Base-by-base conservation (phyloP, 1,284 basidiomycete genomes). In the Pseudozyma tsukubaensis region DNA sequence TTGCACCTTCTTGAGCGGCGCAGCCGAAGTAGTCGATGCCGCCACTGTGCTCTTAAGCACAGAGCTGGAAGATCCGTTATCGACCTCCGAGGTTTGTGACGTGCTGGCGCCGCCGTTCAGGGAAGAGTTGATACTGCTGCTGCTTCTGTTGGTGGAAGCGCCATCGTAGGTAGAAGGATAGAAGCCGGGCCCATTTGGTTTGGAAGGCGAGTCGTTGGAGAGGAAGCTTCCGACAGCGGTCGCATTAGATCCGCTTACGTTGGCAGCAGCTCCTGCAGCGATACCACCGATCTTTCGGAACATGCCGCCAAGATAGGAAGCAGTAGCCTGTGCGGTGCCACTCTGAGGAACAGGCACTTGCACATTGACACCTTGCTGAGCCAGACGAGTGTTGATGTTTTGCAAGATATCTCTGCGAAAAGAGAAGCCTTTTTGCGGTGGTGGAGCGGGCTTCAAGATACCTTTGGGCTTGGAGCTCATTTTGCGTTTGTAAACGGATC, bases 291-390 rank as follows among this genome's bases (percentile, higher is more conserved):
- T 68, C 52, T 66, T 68, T 19, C 74, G 75, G 39, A 82, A 69
- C 68, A 83, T 71, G 48, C 78, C 75, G 14, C 79, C 77, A 7
- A 83, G 61, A 53, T 80, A 67, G 29, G 71, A 61, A 34, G 70
- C 72, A 13, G 75, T 73, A 1, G 75, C 76, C 36, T 70, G 66
- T 1, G 72, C 77, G 16, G 78, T 73, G 40, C 69, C 59, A 4
- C 59, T 62, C 47, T 76, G 72, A 2, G 78, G 78, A 14, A 82
- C 55, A 5, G 82, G 81, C 0, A 84, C 78, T 43, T 81, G 76
- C 6, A 83, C 70, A 48, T 79, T 77, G 34, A 84, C 76, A n/a
- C 82, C 82, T 35, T 81, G 77, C 54, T 82, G 81, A 8, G 82
- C 81, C 11, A 84, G 75, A 29, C 80, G 70, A 32, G 74, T 73